Conservation (phyloP, 768 basidiomycete genomes). For the Suillus weaverae region DNA sequence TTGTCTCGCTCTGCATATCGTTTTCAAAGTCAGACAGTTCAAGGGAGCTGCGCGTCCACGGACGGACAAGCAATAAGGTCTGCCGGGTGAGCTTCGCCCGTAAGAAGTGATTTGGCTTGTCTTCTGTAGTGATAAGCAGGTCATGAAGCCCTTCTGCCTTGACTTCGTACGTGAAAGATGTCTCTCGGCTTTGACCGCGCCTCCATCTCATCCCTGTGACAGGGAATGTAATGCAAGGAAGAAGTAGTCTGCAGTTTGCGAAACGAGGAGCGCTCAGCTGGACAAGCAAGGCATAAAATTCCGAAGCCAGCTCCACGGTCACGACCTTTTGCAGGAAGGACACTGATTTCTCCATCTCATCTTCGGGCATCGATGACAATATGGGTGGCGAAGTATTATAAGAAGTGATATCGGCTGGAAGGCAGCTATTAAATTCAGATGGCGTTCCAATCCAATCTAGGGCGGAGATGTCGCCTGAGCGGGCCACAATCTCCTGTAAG, state of each 20-base stretch:
- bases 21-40: background rate
- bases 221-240: slow-evolving; percentile 4
- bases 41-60: background rate
- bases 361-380: background rate
- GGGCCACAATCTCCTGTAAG: background rate
- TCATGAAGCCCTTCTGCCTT: background rate
- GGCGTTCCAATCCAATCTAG: background rate
- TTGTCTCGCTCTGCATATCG: background rate
- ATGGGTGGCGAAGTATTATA: background rate
- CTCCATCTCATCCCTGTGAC: background rate
- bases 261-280: background rate
- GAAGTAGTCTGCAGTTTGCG: background rate
- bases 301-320: background rate
- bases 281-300: background rate
- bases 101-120: background rate
- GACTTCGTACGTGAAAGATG: background rate
- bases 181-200: background rate
- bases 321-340: background rate
- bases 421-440: slow-evolving; percentile 1
- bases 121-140: background rate
- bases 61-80: background rate
- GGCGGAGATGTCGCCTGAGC: background rate
- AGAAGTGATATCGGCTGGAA: background rate
- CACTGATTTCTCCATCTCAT: background rate
- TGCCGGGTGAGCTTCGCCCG: background rate